phyloP scores from a whole-genome alignment of 2,329 filamentous ascomycete species.

The Phyllosticta capitalensis region DNA sequence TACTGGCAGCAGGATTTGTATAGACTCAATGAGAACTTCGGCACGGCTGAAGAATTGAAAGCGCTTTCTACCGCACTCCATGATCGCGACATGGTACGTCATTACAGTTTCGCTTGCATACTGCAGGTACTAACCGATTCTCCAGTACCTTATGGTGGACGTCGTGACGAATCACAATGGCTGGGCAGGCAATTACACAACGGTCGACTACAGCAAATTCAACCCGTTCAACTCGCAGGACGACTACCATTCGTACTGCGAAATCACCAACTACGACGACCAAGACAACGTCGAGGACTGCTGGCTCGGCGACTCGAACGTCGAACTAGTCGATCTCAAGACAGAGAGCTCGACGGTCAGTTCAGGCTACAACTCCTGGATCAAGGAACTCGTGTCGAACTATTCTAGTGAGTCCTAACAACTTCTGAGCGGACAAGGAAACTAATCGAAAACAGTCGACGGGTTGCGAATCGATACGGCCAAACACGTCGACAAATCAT shows the following conservation, averaged over 20 bases:
- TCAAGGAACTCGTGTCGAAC: constrained; percentile 10
- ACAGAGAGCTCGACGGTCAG: constrained; percentile 28
- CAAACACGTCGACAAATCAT: constrained; percentile 29
- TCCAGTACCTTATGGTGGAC: constrained; percentile 50
- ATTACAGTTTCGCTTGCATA: not conserved
- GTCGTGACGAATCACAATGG: constrained; percentile 50
- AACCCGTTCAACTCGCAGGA: constrained; percentile 46
- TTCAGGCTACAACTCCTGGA: constrained; percentile 7
- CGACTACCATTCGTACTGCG: constrained; percentile 54
- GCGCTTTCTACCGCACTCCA: constrained; percentile 48
- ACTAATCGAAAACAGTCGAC: constrained; percentile 20
- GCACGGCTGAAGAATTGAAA: constrained; percentile 49
- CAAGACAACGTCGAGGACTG: constrained; percentile 38
- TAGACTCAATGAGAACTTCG: constrained; percentile 49
- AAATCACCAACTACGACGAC: constrained; percentile 45
- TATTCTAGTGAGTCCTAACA: constrained; percentile 26
- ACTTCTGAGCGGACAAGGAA: not conserved
- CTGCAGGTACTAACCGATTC: not conserved
- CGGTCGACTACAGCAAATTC: constrained; percentile 45
- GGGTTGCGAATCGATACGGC: constrained; percentile 31
- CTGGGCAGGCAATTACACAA: constrained; percentile 38
- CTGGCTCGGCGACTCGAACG: constrained; percentile 42
- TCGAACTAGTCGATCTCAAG: constrained; percentile 37
- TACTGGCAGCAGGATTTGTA: constrained; percentile 47
- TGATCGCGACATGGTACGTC: constrained; percentile 41